Conservation (phyloP, 768 basidiomycete species). For the Collybia nuda region DNA sequence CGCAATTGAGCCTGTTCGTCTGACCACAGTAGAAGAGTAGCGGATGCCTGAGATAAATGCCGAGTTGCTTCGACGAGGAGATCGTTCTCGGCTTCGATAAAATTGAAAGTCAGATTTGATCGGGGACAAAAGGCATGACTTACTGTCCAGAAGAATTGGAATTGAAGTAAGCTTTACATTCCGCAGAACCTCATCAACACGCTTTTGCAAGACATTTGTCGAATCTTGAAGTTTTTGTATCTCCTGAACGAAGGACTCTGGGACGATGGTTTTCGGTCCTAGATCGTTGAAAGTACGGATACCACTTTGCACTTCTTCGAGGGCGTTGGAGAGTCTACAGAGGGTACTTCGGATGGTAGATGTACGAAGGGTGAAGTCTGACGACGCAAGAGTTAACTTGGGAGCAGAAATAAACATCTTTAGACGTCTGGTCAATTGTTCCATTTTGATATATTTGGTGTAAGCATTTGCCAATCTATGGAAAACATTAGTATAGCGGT, state of each 20-base stretch:
- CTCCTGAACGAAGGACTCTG: constrained; percentile 24
- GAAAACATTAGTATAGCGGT: constrained; percentile 6
- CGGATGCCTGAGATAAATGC: constrained; percentile 17
- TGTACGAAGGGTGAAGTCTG: constrained; percentile 13
- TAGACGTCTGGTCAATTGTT: constrained; percentile 23
- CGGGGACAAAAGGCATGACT: constrained; percentile 3
- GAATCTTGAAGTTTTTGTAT: constrained; percentile 21
- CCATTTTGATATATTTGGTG: constrained; percentile 20
- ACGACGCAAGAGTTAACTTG: constrained; percentile 8
- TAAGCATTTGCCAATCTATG: constrained; percentile 28
- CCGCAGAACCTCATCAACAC: constrained; percentile 11
- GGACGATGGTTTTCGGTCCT: constrained; percentile 19
- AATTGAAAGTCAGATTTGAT: neutral
- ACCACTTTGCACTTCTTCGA: constrained; percentile 36
- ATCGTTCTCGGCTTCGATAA: constrained; percentile 34
- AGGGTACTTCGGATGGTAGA: constrained; percentile 23
- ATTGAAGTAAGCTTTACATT: constrained; percentile 23
- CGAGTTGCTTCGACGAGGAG: constrained; percentile 23
- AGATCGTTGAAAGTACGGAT: constrained; percentile 31
- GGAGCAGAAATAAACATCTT: constrained; percentile 16
- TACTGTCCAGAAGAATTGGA: constrained; percentile 38
- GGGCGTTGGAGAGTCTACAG: constrained; percentile 29
- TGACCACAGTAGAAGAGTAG: constrained; percentile 24
- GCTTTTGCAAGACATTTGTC: constrained; percentile 24
- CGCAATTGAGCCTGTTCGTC: constrained; percentile 21